phyloP scores from a whole-genome alignment of 2,329 filamentous ascomycete genomes.

The Arthroderma sp. region DNA sequence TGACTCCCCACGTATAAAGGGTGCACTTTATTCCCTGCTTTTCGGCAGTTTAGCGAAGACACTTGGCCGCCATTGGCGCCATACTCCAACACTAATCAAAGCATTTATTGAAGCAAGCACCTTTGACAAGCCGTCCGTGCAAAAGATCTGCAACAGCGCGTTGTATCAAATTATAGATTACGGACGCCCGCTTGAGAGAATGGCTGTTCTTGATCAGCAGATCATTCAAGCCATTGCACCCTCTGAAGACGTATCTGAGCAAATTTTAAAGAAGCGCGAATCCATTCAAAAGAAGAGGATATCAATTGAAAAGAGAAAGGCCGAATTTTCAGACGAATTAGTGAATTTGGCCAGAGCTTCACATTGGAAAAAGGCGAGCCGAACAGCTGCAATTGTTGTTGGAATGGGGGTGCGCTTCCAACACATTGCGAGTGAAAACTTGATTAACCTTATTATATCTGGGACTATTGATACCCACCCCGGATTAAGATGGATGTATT shows the following conservation, averaged over 20 bases:
- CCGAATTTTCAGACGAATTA: conserved; percentile 65
- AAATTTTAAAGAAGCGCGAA: conserved; percentile 53
- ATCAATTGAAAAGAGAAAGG: conserved; percentile 73
- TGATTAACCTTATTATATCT: conserved; percentile 68
- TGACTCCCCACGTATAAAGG: conserved; percentile 87
- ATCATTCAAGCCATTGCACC: conserved; percentile 62
- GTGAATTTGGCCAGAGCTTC: conserved; percentile 62
- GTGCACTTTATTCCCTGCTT: conserved; percentile 77
- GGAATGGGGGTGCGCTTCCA: conserved; percentile 89
- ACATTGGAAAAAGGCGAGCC: conserved; percentile 91
- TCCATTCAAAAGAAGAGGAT: conserved; percentile 63
- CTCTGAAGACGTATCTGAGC: conserved; percentile 44
- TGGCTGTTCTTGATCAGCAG: conserved; percentile 65
- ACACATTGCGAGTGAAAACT: conserved; percentile 63
- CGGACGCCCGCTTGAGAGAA: conserved; percentile 72
- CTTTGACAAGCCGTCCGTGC: conserved; percentile 88
- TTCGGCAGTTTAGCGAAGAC: conserved; percentile 84
- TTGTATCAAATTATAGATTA: conserved; percentile 84
- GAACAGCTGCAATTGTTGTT: conserved; percentile 79
- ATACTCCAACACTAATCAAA: conserved; percentile 76
- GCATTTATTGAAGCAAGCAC: conserved; percentile 80
- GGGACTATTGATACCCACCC: conserved; percentile 88
- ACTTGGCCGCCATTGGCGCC: conserved; percentile 83
- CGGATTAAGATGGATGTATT: conserved; percentile 66
- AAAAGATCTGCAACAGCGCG: conserved; percentile 69